Evolutionary conservation across 768 basidiomycete species (phyloP), one percentile per base, ranked within the genome.

Genomic region (Neoboletus magnificus): DNA sequence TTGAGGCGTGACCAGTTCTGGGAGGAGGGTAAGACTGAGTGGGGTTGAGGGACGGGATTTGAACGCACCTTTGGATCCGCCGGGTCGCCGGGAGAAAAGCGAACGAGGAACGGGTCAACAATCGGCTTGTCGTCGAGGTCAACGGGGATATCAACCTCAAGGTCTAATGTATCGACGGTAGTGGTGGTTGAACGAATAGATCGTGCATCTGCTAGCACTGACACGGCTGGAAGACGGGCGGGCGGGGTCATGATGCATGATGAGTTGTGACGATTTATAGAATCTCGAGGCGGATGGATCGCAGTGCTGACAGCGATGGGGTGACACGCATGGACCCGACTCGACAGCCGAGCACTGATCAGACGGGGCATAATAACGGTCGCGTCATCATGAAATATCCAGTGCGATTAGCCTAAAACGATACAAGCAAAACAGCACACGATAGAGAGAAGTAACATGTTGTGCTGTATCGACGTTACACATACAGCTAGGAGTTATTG

Each of bases 1-100:
- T 66, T 71, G 22, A 56, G 22, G 8, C 52, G 58, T 11, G 79
- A 75, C 83, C 82, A 84, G 56, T 77, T 82, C 83, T 84, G 45
- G 7, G 25, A 10, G 47, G 45, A 30, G 42, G 29, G 49, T 48
- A 33, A 62, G 52, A 50, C 50, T 27, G 29, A 20, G 25, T 13
- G n/a, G 13, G n/a, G 6, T 16, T 0, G 23, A 10, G 7, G 22
- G 42, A 23, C 9, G 32, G 29, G 5, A 33, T 23, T n/a, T n/a
- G 37, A 41, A 69, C 62, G 35, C 54, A 79, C 82, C 68, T 78
- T 72, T 41, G 83, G 83, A 57, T 82, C 75, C 6, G 66, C 62
- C 13, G 76, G 70, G 56, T 84, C 82, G 12, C 69, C 70, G 0
- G 61, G 63, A 29, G 60, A 61, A 51, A 67, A 77, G 2, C 49